Base-by-base conservation (phyloP, 73 alveolate species). In the Stentor coeruleus region DNA sequence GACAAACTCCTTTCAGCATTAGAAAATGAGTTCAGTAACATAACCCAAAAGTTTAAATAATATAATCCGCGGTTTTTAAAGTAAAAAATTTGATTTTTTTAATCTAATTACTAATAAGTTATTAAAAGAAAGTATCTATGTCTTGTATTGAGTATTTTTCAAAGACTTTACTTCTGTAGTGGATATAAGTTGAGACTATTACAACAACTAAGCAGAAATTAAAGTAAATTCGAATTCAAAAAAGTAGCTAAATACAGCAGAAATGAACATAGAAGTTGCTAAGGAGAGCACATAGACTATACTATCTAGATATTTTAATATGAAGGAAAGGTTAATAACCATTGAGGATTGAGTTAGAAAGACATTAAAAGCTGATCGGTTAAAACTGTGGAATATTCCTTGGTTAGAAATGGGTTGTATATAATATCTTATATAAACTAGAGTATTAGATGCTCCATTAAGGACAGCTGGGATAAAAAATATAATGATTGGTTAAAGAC, bases 1-100 rank as follows among this genome's bases (percentile, higher is more conserved):
- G 83, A 37, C 26, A 75, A 40, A 2, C 83, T 75, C 39, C 66
- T 75, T 20, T n/a, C 26, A 1, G 83, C 83, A 39, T 3, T 75
- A 20, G 83, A 75, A 28, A 15, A 75, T 2, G 83, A 75, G 2
- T 39, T 28, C 72, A 38, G 30, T 1, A 38, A 31, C n/a, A n/a
- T 75, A 33, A 20, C 79, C 0, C 20, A 31, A 31, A 66, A 66
- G 33, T 66, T 66, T 66, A 66, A 66, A 33, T 31, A 66, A n/a
- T n/a, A n/a, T n/a, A n/a, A n/a, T n/a, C n/a, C n/a, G n/a, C n/a
- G n/a, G n/a, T n/a, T n/a, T n/a, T n/a, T n/a, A n/a, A n/a, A n/a
- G n/a, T n/a, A n/a, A n/a, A n/a, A n/a, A n/a, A n/a, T n/a, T 0
- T 20, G 1, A 20, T 57, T 20, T 20, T 57, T 57, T 57, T 20